Evolutionary conservation across 73 alveolate species (phyloP), one percentile per base, ranked within the genome.

Genomic region (Uronychia setigera): DNA sequence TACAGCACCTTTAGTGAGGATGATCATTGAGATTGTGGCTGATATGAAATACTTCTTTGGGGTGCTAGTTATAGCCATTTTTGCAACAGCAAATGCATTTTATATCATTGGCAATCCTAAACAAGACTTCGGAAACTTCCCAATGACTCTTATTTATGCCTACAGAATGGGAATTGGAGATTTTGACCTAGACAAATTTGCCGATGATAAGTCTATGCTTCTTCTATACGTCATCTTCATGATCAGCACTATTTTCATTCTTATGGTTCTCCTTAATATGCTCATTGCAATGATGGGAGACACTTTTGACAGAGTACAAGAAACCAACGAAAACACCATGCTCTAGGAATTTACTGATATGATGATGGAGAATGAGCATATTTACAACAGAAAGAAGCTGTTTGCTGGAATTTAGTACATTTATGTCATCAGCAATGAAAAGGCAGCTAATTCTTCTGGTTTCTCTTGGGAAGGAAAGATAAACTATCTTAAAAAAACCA

Each of bases 261-360:
- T 87, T 77, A 84, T 89, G 32, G 79, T 89, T 60, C 67, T 89
- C 88, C 84, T 89, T 13, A 89, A 89, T 80, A 46, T 84, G 29
- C 59, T 89, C 35, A 84, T 89, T 78, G 91, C 95, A 33, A 88
- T 89, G 1, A 84, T 89, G 88, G 88, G 92, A 14, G 95, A 89
- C 59, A 76, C 95, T 0, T 89, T 80, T 35, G 95, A 88, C 81
- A 57, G 91, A 32, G 95, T 89, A 9, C 81, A 85, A 76, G 82
- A 80, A 31, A 89, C 91, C 32, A 1, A 78, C 1, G 86, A 76
- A 58, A 81, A 60, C 0, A 79, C 77, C 25, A 79, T 84, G 89
- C 84, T 67, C 59, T 84, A 89, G 77, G 88, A 89, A 29, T 85
- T 89, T 46, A 92, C 95, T 0, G 84, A 59, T 32, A 33, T 89